Conservation (phyloP, 176 grass and related monocot species). For the bread wheat (Triticum aestivum) region DNA sequence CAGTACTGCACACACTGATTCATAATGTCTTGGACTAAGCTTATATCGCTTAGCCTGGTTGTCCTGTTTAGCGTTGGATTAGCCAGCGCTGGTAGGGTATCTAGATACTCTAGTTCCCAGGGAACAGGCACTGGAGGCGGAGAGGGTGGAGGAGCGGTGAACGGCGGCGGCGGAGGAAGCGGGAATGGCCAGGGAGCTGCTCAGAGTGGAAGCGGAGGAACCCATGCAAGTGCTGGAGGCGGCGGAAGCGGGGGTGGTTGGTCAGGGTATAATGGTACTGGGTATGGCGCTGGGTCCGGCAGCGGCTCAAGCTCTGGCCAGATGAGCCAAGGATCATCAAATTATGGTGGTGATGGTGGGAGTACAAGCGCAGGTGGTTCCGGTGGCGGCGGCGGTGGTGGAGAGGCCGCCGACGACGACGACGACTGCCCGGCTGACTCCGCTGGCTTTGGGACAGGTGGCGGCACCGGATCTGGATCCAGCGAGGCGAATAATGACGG, state of each 20-base stretch:
- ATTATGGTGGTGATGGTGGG: not conserved
- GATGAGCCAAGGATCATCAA: not conserved
- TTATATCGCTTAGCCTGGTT: conserved; percentile 26
- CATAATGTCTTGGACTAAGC: conserved; percentile 36
- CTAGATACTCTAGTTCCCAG: conserved; percentile 29
- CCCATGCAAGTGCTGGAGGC: not conserved
- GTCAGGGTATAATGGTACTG: not conserved
- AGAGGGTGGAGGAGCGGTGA: not conserved
- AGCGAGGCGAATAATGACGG: not conserved
- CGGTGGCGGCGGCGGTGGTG: not conserved
- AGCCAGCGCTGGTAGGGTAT: conserved; percentile 25
- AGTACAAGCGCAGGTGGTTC: not conserved
- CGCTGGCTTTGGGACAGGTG: not conserved
- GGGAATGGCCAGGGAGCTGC: not conserved
- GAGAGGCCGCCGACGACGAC: not conserved
- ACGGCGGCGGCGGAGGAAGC: not conserved
- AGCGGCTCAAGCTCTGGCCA: not conserved
- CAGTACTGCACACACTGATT: not conserved
- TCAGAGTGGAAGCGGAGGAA: not conserved
- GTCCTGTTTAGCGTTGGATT: conserved; percentile 38
- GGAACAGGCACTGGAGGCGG: conserved; percentile 6
- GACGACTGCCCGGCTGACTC: conserved; percentile 1
- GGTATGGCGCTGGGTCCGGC: not conserved
- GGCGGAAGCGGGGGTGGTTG: not conserved
- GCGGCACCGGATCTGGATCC: not conserved